Conservation (phyloP, 2,329 filamentous ascomycete genomes). For the Sphaceloma murrayae region DNA sequence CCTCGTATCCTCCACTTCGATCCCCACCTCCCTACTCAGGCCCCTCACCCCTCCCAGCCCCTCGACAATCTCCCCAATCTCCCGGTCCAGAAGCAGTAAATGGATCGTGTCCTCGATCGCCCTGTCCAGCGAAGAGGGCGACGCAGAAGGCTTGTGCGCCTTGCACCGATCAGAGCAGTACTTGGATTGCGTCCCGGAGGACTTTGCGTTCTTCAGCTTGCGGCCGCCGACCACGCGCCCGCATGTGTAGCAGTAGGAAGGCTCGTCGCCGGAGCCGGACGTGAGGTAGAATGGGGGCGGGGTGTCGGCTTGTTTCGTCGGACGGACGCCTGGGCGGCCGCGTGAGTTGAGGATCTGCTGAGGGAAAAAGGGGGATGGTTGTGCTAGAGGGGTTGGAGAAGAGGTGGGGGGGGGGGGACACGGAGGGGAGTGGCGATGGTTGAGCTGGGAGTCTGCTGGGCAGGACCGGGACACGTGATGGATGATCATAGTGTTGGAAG, state of each 20-base stretch:
- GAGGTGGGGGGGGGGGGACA: too few relatives aligned
- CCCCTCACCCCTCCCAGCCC: neutral
- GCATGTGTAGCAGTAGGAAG: constrained; percentile 49
- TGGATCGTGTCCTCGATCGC: constrained; percentile 46
- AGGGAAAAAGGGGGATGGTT: neutral
- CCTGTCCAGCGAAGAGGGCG: constrained; percentile 34
- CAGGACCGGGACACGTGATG: too few relatives aligned
- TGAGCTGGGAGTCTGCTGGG: too few relatives aligned
- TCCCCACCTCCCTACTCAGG: neutral
- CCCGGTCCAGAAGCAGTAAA: constrained; percentile 31
- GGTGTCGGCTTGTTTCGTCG: constrained; percentile 32
- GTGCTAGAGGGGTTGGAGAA: too few relatives aligned
- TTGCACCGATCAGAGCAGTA: constrained; percentile 51
- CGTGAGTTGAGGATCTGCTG: neutral
- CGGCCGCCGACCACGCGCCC: constrained; percentile 43
- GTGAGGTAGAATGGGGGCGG: constrained; percentile 49
- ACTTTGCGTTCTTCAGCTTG: constrained; percentile 25
- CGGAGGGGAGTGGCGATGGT: too few relatives aligned
- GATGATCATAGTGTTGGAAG: too few relatives aligned
- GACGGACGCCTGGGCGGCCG: constrained; percentile 30
- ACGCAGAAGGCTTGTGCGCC: constrained; percentile 40
- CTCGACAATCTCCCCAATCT: constrained; percentile 9
- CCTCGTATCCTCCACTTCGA: constrained; percentile 9
- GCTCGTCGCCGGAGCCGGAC: constrained; percentile 34
- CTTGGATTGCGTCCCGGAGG: constrained; percentile 33